These are phyloP conservation scores for Triticum turgidum DNA, from an alignment of 176 grass and related monocot species.

Conservation along the genomic window DNA sequence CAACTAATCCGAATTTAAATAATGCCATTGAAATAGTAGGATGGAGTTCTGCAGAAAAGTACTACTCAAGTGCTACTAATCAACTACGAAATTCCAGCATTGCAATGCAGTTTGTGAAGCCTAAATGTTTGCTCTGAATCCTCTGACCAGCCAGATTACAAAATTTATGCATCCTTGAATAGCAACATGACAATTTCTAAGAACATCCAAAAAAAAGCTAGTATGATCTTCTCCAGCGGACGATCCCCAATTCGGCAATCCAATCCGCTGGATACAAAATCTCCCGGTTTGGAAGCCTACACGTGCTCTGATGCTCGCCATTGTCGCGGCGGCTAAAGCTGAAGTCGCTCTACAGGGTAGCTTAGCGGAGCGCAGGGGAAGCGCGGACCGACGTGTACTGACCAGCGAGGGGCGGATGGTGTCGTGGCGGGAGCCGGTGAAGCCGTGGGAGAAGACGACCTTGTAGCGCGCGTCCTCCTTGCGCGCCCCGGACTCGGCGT, in stretches of 20 bases:
- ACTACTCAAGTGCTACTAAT: too few species aligned
- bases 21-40: background rate
- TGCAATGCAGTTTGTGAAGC: background rate
- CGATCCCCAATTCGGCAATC: background rate
- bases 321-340: background rate
- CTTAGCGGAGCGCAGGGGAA: too few species aligned
- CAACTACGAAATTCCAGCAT: background rate
- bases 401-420: slow-evolving; percentile 50
- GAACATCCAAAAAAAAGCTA: background rate
- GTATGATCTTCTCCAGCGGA: background rate
- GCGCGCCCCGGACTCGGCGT: slow-evolving; percentile 63
- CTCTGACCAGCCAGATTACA: background rate
- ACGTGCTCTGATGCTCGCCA: background rate
- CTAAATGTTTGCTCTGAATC: background rate
- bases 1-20: background rate
- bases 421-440: slow-evolving; percentile 55
- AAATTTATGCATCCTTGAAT: background rate
- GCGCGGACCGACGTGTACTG: background rate
- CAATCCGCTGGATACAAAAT: too few species aligned
- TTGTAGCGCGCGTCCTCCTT: slow-evolving; percentile 60
- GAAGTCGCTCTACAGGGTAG: background rate
- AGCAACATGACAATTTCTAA: background rate
- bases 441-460: slow-evolving; percentile 81
- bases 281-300: background rate
- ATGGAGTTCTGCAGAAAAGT: too few species aligned